Percentiles rank a stretch among this genome's conserved stretches.
Conservation (phyloP, 1,284 basidiomycete genomes). For the Ceratobasidium sp. region DNA sequence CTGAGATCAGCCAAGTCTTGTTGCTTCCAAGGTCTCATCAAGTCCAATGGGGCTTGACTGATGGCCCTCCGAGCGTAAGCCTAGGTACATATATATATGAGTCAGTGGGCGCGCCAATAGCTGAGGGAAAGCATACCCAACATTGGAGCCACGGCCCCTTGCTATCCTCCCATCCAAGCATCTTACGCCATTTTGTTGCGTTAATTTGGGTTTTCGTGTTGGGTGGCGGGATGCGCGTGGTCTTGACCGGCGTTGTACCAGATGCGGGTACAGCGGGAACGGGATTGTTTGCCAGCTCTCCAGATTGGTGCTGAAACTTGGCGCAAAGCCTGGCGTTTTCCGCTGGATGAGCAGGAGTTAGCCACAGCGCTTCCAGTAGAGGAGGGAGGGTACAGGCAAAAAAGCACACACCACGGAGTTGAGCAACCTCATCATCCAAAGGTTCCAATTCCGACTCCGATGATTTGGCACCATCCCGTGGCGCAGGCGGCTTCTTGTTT, state of each 20-base stretch:
- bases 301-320: neutral
- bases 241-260: neutral
- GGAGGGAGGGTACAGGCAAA: neutral
- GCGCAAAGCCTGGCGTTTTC: neutral
- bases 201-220: neutral
- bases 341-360: neutral
- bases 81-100: neutral
- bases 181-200: neutral
- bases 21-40: neutral
- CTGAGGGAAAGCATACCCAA: neutral
- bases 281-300: neutral
- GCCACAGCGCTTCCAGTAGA: neutral
- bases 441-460: neutral
- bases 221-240: neutral
- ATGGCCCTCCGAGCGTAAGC: neutral
- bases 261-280: neutral
- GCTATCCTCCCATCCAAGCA: neutral
- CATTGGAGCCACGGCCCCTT: neutral
- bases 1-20: neutral
- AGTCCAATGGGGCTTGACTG: neutral
- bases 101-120: neutral
- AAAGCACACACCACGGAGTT: neutral
- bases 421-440: neutral
- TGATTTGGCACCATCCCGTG: neutral
- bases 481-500: neutral